These are phyloP conservation scores for Phytophthora rubi DNA, from an alignment of 352 stramenopile genomes.

Conservation along the genomic window DNA sequence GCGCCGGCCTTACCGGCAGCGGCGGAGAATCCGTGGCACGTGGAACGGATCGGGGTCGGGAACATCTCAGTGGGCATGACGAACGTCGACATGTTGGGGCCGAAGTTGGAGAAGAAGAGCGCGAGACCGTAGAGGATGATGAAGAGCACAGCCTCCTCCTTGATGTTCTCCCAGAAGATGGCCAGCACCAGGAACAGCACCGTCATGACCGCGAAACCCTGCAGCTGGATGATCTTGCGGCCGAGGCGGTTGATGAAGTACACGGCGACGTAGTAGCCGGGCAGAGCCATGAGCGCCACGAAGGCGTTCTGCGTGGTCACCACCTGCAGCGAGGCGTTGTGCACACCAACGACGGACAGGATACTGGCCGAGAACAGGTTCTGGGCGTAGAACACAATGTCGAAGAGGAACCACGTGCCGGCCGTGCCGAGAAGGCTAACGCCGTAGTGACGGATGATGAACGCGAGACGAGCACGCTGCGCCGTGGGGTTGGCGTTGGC, in stretches of 20 bases:
- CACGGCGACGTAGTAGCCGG: constrained; percentile 83
- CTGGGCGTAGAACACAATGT: constrained; percentile 85
- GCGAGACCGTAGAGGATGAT: constrained; percentile 77
- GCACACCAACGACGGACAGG: constrained; percentile 60
- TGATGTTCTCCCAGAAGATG: constrained; percentile 66
- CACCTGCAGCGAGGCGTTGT: constrained; percentile 53
- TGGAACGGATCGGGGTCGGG: constrained; percentile 84
- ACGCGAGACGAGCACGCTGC: constrained; percentile 26
- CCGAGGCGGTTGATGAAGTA: constrained; percentile 78
- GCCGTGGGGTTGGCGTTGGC: constrained; percentile 9
- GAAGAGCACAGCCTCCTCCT: constrained; percentile 61
- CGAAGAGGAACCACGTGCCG: constrained; percentile 87
- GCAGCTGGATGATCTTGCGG: constrained; percentile 74
- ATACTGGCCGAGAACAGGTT: constrained; percentile 83
- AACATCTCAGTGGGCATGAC: constrained; percentile 91
- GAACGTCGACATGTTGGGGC: constrained; percentile 88
- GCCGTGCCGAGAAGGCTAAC: constrained; percentile 66
- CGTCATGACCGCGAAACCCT: constrained; percentile 76
- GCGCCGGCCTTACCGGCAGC: constrained; percentile 89
- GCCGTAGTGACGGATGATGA: constrained; percentile 64
- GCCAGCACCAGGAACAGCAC: constrained; percentile 68
- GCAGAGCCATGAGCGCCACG: constrained; percentile 73
- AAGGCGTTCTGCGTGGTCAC: constrained; percentile 68
- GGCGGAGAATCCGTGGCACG: constrained; percentile 90
- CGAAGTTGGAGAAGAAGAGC: constrained; percentile 90